These are phyloP conservation scores for Trypanosomatidae sp. DNA, from an alignment of 208 protist genomes.

Conservation along the genomic window DNA sequence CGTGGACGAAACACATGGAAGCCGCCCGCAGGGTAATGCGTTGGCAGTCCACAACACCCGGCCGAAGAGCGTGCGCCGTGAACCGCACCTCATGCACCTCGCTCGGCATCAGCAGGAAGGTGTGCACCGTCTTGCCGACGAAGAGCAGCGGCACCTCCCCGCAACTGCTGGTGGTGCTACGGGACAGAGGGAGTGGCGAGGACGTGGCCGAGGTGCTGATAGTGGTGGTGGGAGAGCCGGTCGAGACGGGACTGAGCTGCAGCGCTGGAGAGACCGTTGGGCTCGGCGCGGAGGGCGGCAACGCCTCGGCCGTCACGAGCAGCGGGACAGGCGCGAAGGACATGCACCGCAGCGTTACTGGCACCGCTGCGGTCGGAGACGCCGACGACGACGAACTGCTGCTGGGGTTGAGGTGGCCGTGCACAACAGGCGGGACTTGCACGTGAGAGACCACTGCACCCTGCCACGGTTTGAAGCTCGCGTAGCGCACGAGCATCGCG, in stretches of 20 bases:
- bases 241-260: background rate
- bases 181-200: background rate
- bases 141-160: conserved; percentile 44
- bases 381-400: too few species aligned
- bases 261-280: background rate
- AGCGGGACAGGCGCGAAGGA: conserved; percentile 64
- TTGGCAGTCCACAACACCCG: conserved; percentile 75
- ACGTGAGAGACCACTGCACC: conserved; percentile 39
- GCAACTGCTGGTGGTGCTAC: background rate
- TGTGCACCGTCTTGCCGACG: conserved; percentile 59
- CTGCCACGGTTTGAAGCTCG: conserved; percentile 51
- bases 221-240: too few species aligned
- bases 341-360: conserved; percentile 61
- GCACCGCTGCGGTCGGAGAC: conserved; percentile 1
- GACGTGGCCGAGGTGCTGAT: background rate
- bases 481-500: conserved; percentile 35
- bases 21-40: conserved; percentile 46
- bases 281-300: conserved; percentile 7
- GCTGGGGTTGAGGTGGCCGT: too few species aligned
- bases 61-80: conserved; percentile 53
- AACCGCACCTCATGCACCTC: conserved; percentile 54
- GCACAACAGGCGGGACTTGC: conserved; percentile 29
- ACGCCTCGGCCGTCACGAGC: conserved; percentile 53
- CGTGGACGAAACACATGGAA: conserved; percentile 31
- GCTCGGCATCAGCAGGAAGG: conserved; percentile 72